Conservation (phyloP, 805 yeast species). For the Candida oleophila region DNA sequence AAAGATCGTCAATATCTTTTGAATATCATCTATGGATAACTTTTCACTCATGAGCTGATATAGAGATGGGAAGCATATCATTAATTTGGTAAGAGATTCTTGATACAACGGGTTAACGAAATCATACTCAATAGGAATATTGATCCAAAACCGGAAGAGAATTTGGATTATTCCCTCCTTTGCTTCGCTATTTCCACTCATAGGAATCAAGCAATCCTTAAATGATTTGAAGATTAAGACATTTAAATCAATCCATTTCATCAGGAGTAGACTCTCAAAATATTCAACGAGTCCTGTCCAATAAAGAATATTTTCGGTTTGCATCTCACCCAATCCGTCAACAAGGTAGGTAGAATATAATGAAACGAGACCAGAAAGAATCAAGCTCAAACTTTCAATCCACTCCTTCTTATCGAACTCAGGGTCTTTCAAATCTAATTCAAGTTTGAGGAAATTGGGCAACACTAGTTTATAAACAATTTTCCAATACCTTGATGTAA, state of each 20-base stretch:
- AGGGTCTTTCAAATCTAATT: slow-evolving; percentile 18
- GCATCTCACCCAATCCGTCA: slow-evolving; percentile 14
- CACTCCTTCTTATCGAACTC: slow-evolving; percentile 39
- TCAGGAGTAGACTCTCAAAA: slow-evolving; percentile 37
- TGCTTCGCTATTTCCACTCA: slow-evolving; percentile 3
- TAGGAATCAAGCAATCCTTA: slow-evolving; percentile 42
- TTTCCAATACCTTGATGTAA: slow-evolving; percentile 57
- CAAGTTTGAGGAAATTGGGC: slow-evolving; percentile 43
- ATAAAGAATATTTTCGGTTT: slow-evolving; percentile 14
- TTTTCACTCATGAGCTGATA: slow-evolving; percentile 33
- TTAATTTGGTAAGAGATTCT: slow-evolving; percentile 56
- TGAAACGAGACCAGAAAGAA: slow-evolving; percentile 64
- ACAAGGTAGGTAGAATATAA: slow-evolving; percentile 56
- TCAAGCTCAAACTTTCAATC: slow-evolving; percentile 61
- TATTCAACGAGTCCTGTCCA: slow-evolving; percentile 62
- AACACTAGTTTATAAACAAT: slow-evolving; percentile 65
- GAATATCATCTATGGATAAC: slow-evolving; percentile 38
- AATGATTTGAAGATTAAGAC: slow-evolving; percentile 55
- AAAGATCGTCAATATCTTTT: slow-evolving; percentile 54
- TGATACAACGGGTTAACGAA: slow-evolving; percentile 52
- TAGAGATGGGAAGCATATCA: slow-evolving; percentile 52
- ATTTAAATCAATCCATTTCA: slow-evolving; percentile 52
- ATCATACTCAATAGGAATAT: slow-evolving; percentile 39
- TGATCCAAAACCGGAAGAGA: slow-evolving; percentile 52
- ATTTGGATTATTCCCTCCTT: slow-evolving; percentile 28